Conservation (phyloP, 768 basidiomycete genomes). For the Trametopsis cervina region DNA sequence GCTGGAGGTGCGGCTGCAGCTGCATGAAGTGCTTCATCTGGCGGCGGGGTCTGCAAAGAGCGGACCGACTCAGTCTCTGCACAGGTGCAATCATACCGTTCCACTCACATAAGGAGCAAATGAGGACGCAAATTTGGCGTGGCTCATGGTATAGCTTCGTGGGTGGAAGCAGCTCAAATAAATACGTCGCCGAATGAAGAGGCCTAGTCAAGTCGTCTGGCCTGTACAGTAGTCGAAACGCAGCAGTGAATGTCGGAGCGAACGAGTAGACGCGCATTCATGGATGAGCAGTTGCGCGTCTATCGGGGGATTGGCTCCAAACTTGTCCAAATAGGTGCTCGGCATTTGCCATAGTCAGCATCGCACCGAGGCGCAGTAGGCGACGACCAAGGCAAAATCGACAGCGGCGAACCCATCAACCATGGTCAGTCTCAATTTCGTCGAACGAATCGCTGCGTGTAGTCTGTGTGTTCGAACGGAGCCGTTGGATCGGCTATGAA, state of each 20-base stretch:
- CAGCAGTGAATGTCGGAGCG: too few relatives aligned
- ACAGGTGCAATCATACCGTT: not conserved
- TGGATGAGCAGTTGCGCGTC: not conserved
- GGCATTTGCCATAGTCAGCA: constrained; percentile 7
- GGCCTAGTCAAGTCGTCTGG: too few relatives aligned
- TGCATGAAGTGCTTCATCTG: constrained; percentile 40
- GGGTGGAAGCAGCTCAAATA: not conserved
- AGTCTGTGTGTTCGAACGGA: constrained; percentile 4
- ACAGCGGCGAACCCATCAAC: constrained; percentile 21
- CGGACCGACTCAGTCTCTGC: not conserved
- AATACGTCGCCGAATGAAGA: not conserved
- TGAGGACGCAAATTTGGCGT: constrained; percentile 40
- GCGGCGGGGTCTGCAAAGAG: constrained; percentile 42
- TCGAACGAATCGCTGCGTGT: constrained; percentile 12
- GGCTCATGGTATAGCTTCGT: too few relatives aligned
- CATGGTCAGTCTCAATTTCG: constrained; percentile 24
- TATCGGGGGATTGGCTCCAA: constrained; percentile 1
- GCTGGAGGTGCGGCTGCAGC: constrained; percentile 22
- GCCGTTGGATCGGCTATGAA: constrained; percentile 2
- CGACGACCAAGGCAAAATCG: constrained; percentile 25
- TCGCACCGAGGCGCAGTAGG: constrained; percentile 2
- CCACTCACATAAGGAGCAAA: constrained; percentile 54
- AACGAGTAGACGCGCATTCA: constrained; percentile 2
- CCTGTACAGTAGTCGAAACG: too few relatives aligned
- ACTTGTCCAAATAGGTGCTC: constrained; percentile 3